A percentile compares a stretch with the other conserved stretches of the same genome.
phyloP scores from a whole-genome alignment of 2,329 filamentous ascomycete species.

The Penicillium corylophilum region DNA sequence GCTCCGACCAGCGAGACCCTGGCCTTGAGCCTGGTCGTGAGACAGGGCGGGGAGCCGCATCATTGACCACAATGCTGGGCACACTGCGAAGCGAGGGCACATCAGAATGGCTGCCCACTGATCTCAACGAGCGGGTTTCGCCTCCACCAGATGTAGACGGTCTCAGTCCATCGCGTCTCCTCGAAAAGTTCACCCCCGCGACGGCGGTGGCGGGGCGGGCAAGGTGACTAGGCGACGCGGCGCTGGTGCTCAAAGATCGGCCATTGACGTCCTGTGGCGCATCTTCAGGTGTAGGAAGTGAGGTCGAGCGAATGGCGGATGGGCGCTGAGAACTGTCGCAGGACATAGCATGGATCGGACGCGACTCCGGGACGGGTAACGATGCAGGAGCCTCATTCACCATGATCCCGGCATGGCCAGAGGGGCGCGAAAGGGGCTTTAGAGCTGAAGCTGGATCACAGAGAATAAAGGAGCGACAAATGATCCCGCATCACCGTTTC shows the following conservation, averaged over 20 bases:
- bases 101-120: slow-evolving; percentile 25
- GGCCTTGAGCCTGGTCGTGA: slow-evolving; percentile 35
- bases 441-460: slow-evolving; percentile 1
- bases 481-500: slow-evolving; percentile 11
- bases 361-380: slow-evolving; percentile 27
- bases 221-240: slow-evolving; percentile 18
- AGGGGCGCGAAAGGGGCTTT: slow-evolving; percentile 8
- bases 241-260: slow-evolving; percentile 26
- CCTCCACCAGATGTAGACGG: slow-evolving; percentile 12
- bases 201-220: slow-evolving; percentile 16
- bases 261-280: slow-evolving; percentile 24
- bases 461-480: slow-evolving; percentile 17
- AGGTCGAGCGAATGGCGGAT: slow-evolving; percentile 28
- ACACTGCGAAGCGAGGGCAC: slow-evolving; percentile 36
- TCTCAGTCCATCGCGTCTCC: slow-evolving; percentile 11
- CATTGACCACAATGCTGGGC: slow-evolving; percentile 43
- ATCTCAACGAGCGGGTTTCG: slow-evolving; percentile 16
- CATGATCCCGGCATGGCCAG: slow-evolving; percentile 39
- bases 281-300: slow-evolving; percentile 26
- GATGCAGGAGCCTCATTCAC: slow-evolving; percentile 31
- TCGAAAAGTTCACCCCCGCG: slow-evolving; percentile 12
- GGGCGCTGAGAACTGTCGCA: slow-evolving; percentile 27
- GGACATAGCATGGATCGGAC: slow-evolving; percentile 26
- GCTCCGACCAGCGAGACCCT: slow-evolving; percentile 46
- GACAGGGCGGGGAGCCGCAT: slow-evolving; percentile 28